These are phyloP conservation scores for Penicillium glabrum DNA, from an alignment of 2,329 filamentous ascomycete genomes.

Conservation along the genomic window DNA sequence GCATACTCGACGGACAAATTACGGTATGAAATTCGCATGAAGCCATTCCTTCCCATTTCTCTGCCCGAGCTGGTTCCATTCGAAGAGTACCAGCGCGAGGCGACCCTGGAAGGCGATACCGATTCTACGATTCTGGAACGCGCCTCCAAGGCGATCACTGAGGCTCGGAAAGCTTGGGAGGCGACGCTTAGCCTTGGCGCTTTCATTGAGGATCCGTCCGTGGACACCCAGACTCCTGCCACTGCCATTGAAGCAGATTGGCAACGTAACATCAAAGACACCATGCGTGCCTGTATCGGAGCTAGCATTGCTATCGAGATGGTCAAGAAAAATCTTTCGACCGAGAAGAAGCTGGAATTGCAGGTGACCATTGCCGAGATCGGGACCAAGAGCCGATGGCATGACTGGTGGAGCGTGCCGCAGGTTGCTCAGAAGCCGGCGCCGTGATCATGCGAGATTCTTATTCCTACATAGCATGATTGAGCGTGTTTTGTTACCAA, in stretches of 20 bases:
- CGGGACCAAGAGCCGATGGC: conserved; percentile 43
- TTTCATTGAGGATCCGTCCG: conserved; percentile 25
- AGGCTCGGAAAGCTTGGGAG: conserved; percentile 47
- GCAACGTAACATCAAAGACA: conserved; percentile 59
- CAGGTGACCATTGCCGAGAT: conserved; percentile 38
- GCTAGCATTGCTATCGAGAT: conserved; percentile 64
- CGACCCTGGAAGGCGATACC: conserved; percentile 44
- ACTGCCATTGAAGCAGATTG: conserved; percentile 60
- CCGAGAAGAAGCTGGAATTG: conserved; percentile 18
- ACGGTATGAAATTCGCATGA: conserved; percentile 83
- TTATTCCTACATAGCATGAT: not conserved
- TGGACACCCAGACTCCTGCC: conserved; percentile 24
- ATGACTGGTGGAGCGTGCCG: conserved; percentile 48
- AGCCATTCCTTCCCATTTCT: conserved; percentile 70
- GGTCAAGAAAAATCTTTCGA: conserved; percentile 57
- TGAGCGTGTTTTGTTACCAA: not conserved
- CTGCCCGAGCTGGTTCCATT: conserved; percentile 67
- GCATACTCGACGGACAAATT: conserved; percentile 68
- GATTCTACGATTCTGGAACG: conserved; percentile 42
- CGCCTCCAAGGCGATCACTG: conserved; percentile 37
- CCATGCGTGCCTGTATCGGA: conserved; percentile 69
- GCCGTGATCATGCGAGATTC: not conserved
- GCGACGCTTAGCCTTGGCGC: conserved; percentile 40
- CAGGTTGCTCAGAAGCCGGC: conserved; percentile 30
- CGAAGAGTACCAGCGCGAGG: conserved; percentile 57